Percentiles rank a stretch among this genome's conserved stretches.
These are phyloP conservation scores for Talaromyces sp. DNA, from an alignment of 2,329 filamentous ascomycete species.

Conservation along the genomic window DNA sequence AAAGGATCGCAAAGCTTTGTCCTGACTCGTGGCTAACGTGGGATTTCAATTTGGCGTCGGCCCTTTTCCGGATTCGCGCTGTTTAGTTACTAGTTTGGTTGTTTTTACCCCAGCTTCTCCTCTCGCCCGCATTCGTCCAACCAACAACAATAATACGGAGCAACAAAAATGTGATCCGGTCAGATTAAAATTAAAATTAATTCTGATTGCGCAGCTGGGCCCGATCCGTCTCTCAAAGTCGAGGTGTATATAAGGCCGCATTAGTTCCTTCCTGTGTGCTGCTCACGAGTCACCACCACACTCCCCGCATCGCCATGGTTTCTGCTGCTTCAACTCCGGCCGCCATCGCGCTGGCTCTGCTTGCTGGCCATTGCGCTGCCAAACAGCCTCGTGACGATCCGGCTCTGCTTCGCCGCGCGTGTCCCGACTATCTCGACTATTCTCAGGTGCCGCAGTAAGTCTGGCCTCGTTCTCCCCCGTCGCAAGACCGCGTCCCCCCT, in stretches of 20 bases:
- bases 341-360: constrained; percentile 7
- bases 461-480: neutral
- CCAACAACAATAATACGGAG: neutral
- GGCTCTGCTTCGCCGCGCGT: constrained; percentile 42
- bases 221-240: neutral
- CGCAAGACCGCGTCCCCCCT: neutral
- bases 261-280: neutral
- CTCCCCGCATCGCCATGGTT: neutral
- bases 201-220: neutral
- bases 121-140: neutral
- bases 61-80: neutral
- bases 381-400: constrained; percentile 19
- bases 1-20: neutral
- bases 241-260: neutral
- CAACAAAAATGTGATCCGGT: neutral
- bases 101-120: neutral
- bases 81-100: neutral
- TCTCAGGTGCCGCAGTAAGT: constrained; percentile 57
- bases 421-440: constrained; percentile 64
- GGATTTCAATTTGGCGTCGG: neutral
- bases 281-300: neutral
- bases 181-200: neutral
- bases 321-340: constrained; percentile 9
- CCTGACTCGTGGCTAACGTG: neutral
- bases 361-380: constrained; percentile 8